Evolutionary conservation across 169 alveolate species (phyloP), one percentile per base, ranked within the genome.

Genomic region (Eimeria necatrix): DNA sequence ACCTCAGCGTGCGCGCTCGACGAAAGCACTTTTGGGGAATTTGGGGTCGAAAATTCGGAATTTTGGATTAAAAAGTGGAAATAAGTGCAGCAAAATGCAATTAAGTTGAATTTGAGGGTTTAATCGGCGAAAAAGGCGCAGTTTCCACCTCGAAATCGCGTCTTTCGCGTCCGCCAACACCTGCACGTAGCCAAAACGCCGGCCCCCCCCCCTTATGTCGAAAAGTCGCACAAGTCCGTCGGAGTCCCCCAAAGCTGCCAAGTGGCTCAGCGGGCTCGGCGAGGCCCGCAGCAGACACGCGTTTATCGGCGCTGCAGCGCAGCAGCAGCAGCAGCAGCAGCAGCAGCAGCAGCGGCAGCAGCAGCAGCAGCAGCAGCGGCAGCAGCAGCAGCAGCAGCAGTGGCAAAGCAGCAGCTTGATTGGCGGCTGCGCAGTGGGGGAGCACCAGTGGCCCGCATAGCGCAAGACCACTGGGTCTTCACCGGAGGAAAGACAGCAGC

Each of bases 311-410:
- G 56, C 51, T 73, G 59, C 16, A 41, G 16, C 20, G 0, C 16
- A 73, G 24, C 10, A 73, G 59, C 41, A 16, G 41, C 78, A 56
- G 20, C 68, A 56, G 68, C 68, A 56, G 68, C 68, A 56, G 68
- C 68, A 56, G 20, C 68, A 56, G 68, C 68, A 56, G 68, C 68
- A 56, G 68, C 68, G 20, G 68, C 68, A 56, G 68, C 68, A 56
- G 68, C 68, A 56, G 2, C 68, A 56, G 68, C 68, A 56, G 64
- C 64, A 56, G 64, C 64, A 56, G 64, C 64, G 14, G 14, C 64
- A 56, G 64, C 64, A 56, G 64, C 64, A 56, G 14, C 14, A 56
- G 8, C 64, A 9, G 20, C 14, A 56, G 8, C 8, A 56, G 20
- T 56, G 14, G 8, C 64, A 14, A 8, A 56, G 64, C 64, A 56